Conservation (phyloP, 208 protist species). For the Porcisia deanei region DNA sequence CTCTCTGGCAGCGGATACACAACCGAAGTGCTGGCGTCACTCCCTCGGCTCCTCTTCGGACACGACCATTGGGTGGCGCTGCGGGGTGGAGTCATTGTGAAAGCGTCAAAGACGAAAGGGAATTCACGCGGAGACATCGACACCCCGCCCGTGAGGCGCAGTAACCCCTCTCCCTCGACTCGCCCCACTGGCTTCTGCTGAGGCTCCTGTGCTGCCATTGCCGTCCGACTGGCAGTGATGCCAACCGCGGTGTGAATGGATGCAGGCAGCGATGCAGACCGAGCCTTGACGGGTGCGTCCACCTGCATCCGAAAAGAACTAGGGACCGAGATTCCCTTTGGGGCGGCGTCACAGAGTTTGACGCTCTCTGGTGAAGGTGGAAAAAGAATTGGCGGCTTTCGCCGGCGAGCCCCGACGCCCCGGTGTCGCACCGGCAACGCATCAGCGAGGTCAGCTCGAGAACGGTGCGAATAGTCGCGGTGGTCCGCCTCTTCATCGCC, state of each 20-base stretch:
- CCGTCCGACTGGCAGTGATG: neutral
- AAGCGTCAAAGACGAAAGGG: neutral
- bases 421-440: conserved; percentile 19
- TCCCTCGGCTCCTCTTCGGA: neutral
- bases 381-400: conserved; percentile 1
- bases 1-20: neutral
- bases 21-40: neutral
- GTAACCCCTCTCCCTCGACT: neutral
- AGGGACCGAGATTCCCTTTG: neutral
- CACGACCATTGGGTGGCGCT: neutral
- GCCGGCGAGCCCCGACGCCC: conserved; percentile 11
- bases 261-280: neutral
- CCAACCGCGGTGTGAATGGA: neutral
- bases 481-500: neutral
- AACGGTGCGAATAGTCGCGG: neutral
- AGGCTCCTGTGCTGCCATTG: neutral
- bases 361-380: neutral
- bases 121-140: neutral
- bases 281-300: neutral
- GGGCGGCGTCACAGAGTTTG: neutral
- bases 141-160: neutral
- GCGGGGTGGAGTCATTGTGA: neutral
- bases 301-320: neutral
- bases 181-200: neutral
- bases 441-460: neutral